Conservation (phyloP, 306 rosid species). For the Sophora flavescens region DNA sequence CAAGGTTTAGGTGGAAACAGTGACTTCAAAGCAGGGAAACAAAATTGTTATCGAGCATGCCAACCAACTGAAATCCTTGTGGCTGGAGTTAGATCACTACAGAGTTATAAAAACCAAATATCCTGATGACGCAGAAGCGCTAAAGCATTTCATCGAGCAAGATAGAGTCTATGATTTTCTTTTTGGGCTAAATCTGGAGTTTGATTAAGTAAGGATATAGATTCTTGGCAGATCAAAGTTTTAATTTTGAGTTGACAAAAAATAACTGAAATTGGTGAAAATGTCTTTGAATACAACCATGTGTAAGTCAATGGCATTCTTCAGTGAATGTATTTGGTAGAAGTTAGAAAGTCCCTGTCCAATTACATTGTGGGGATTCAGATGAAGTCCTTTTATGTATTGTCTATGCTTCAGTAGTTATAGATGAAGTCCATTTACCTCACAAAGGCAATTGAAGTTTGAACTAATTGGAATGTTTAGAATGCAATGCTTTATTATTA, state of each 20-base stretch:
- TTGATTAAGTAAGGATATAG: no score
- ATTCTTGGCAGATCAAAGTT: not conserved
- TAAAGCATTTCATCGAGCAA: no score
- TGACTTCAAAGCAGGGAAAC: no score
- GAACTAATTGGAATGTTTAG: constrained; percentile 22
- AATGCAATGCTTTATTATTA: constrained; percentile 6
- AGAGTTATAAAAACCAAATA: no score
- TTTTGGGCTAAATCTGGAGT: no score
- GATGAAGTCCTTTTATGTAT: constrained; percentile 23
- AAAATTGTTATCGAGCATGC: no score
- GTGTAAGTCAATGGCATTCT: constrained; percentile 1
- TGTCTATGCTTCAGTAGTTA: constrained; percentile 17
- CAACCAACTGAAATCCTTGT: no score
- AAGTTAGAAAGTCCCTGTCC: constrained; percentile 18
- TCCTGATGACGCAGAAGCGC: no score
- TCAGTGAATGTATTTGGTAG: constrained; percentile 27
- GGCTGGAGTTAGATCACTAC: no score
- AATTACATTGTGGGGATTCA: constrained; percentile 14
- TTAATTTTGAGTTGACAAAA: not conserved
- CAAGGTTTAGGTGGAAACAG: no score
- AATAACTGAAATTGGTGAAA: constrained; percentile 25
- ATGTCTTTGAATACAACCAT: constrained; percentile 18
- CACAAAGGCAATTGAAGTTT: constrained; percentile 12
- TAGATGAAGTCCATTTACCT: constrained; percentile 1
- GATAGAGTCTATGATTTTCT: no score